Evolutionary conservation across 208 protist species (phyloP), one percentile per base, ranked within the genome.

Genomic region (Herpetomonas tarakana): DNA sequence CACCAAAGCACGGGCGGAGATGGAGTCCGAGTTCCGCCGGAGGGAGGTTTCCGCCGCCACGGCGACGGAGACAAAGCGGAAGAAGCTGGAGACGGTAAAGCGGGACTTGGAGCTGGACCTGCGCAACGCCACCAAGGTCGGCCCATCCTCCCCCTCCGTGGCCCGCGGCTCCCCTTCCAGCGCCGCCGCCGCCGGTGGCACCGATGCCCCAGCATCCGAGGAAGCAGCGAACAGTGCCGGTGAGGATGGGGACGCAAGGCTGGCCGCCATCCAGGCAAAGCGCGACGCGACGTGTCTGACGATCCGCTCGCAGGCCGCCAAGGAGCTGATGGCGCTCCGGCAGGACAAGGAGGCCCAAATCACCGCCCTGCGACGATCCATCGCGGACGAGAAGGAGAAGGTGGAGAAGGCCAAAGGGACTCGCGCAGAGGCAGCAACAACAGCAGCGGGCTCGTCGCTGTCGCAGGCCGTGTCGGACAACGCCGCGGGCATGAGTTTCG

Each of bases 11-110:
- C 46, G 46, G 7, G 46, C 18, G 12, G 46, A 52, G 24, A 26
- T 26, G 24, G 46, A 19, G 21, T 27, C 18, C 19, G 46, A 6
- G 46, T 26, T 22, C 46, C 18, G 21, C 6, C 18, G 24, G 46
- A 52, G n/a, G n/a, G 46, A 52, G 46, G 24, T 26, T 7, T 19
- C 46, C 44, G 27, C 44, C 6, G 11, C 41, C 3, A n/a, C 51
- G 29, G 14, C 41, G 16, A 35, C 65, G n/a, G 65, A 58, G 0
- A 24, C 39, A 44, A 18, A 59, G 52, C 57, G 52, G 44, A 70
- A 63, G 56, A 55, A 35, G 31, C 46, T 70, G 21, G 64, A 70
- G 64, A 19, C 21, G 6, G 14, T 29, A 16, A 7, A 18, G 46
- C 19, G 46, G n/a, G 18, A 19, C 9, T 27, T 52, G 18, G 46